phyloP scores from a whole-genome alignment of 2,329 filamentous ascomycete genomes.

The Beauveria asiatica region DNA sequence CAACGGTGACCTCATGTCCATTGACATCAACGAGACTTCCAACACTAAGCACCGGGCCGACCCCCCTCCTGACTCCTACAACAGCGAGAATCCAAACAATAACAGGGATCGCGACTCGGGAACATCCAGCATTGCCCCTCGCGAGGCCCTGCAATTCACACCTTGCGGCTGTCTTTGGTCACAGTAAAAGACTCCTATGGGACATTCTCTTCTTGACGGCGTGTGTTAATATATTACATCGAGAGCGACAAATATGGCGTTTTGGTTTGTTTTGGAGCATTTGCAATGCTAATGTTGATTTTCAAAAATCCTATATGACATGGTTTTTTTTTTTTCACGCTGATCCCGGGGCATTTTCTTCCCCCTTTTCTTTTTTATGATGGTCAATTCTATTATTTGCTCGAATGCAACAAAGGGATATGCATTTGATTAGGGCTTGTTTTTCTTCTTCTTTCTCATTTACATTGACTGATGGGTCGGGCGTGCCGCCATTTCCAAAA shows the following conservation, averaged over 20 bases:
- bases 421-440: neutral
- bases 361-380: neutral
- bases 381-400: neutral
- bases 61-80: neutral
- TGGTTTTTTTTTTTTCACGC: neutral
- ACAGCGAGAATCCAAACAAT: neutral
- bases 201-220: neutral
- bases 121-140: neutral
- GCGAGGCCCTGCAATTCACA: constrained; percentile 31
- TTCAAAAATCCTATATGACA: neutral
- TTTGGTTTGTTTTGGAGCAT: neutral
- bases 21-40: constrained; percentile 35
- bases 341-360: neutral
- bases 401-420: too few species aligned
- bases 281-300: neutral
- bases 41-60: neutral
- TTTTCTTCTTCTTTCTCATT: neutral
- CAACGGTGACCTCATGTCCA: constrained; percentile 24
- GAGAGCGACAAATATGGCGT: neutral
- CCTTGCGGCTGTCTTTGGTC: constrained; percentile 48
- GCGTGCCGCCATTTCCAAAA: neutral
- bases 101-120: neutral
- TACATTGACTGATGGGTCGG: neutral
- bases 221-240: neutral
- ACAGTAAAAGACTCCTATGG: neutral